These are phyloP conservation scores for Tinospora cordifolia DNA, from an alignment of 164 flowering plant species.

Conservation along the genomic window DNA sequence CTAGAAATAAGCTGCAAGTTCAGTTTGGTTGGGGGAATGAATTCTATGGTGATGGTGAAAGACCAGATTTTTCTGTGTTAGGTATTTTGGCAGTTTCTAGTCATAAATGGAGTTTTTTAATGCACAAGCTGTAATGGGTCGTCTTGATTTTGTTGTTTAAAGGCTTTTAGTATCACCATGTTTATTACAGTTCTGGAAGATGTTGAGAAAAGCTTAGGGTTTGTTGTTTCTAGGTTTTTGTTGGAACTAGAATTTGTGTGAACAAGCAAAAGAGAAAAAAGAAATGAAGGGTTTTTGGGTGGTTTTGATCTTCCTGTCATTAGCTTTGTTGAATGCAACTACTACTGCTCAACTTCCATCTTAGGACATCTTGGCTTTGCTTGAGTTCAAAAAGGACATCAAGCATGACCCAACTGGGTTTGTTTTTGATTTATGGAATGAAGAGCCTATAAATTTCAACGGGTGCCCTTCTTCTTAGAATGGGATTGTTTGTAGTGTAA, in stretches of 20 bases:
- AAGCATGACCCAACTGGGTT: constrained; percentile 84
- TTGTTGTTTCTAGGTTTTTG: too few relatives aligned
- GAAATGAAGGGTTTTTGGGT: constrained; percentile 14
- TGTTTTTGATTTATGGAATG: constrained; percentile 84
- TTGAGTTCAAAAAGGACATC: constrained; percentile 86
- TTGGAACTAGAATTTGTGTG: too few relatives aligned
- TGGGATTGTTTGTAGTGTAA: constrained; percentile 83
- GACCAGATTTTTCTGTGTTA: background rate
- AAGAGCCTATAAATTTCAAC: constrained; percentile 83
- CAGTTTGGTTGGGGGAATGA: too few relatives aligned
- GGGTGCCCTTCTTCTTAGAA: constrained; percentile 99
- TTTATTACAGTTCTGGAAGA: too few relatives aligned
- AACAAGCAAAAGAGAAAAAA: background rate
- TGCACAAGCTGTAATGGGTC: too few relatives aligned
- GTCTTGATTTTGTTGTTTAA: too few relatives aligned
- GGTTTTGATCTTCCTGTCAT: constrained; percentile 5
- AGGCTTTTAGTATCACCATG: too few relatives aligned
- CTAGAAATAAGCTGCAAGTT: too few relatives aligned
- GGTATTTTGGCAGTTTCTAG: background rate
- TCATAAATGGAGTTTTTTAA: constrained; percentile 11
- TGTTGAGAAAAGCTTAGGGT: too few relatives aligned
- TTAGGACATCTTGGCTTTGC: constrained; percentile 70
- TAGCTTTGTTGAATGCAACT: background rate
- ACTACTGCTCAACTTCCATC: constrained; percentile 68
- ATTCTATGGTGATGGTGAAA: too few relatives aligned